A percentile compares a stretch with the other conserved stretches of the same genome.
phyloP scores from a whole-genome alignment of 169 alveolate genomes.

The Cryptosporidium andersoni region DNA sequence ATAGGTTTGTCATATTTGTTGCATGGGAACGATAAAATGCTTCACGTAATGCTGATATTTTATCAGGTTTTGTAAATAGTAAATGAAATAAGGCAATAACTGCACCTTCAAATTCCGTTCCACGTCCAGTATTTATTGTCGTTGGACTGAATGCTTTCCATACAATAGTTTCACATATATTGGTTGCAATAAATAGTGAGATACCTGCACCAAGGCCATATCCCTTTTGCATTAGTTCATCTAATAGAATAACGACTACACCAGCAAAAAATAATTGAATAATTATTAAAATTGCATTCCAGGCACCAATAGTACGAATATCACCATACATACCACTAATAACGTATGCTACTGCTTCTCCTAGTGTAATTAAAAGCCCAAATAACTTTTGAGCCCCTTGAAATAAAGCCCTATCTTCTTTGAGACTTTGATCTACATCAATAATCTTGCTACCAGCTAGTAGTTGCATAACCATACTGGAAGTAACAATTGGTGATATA shows the following conservation, averaged over 20 bases:
- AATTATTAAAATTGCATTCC: slow-evolving; percentile 95
- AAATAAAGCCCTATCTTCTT: slow-evolving; percentile 97
- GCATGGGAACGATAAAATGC: slow-evolving; percentile 97
- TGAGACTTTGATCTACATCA: slow-evolving; percentile 96
- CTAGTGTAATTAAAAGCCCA: slow-evolving; percentile 97
- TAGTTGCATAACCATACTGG: slow-evolving; percentile 99
- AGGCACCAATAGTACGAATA: slow-evolving; percentile 94
- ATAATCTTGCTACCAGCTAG: slow-evolving; percentile 99
- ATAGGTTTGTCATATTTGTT: slow-evolving; percentile 96
- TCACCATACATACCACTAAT: slow-evolving; percentile 98
- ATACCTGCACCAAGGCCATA: slow-evolving; percentile 99
- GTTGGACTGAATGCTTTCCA: slow-evolving; percentile 99
- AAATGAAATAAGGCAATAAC: slow-evolving; percentile 97
- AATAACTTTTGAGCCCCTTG: slow-evolving; percentile 95
- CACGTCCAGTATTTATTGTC: slow-evolving; percentile 96
- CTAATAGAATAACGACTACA: slow-evolving; percentile 97
- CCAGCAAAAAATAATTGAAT: slow-evolving; percentile 98
- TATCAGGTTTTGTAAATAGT: slow-evolving; percentile 91
- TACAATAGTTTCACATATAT: slow-evolving; percentile 97
- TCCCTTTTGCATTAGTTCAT: slow-evolving; percentile 99
- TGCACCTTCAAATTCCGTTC: slow-evolving; percentile 99
- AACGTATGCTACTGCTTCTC: slow-evolving; percentile 99
- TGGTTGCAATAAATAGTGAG: slow-evolving; percentile 99
- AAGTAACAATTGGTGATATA: slow-evolving; percentile 97
- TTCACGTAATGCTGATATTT: slow-evolving; percentile 88